Conservation (phyloP, 2,329 filamentous ascomycete genomes). For the Pseudogymnoascus sp. region DNA sequence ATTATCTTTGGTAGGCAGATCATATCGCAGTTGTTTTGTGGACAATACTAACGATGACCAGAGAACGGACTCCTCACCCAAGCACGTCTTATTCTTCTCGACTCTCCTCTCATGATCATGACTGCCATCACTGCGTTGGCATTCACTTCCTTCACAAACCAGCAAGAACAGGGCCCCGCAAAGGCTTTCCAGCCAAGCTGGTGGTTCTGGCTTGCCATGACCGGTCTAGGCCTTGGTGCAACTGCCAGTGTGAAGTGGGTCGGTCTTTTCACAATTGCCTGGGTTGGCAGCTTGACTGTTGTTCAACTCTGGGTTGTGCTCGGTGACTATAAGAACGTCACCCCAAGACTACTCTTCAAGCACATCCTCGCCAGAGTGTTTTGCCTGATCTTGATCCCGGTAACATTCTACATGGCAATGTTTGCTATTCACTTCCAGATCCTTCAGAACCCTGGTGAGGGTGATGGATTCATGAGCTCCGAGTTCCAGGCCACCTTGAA, state of each 20-base stretch:
- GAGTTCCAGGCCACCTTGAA: conserved; percentile 98
- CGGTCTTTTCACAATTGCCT: conserved; percentile 95
- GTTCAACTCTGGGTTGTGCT: conserved; percentile 93
- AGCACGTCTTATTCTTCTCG: conserved; percentile 89
- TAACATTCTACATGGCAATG: conserved; percentile 91
- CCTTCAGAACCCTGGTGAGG: conserved; percentile 89
- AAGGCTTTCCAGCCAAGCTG: conserved; percentile 84
- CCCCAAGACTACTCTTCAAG: conserved; percentile 79
- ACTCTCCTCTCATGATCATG: conserved; percentile 88
- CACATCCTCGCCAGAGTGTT: conserved; percentile 88
- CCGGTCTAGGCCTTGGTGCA: conserved; percentile 79
- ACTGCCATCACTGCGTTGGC: conserved; percentile 86
- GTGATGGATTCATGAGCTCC: conserved; percentile 98
- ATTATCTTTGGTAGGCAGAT: conserved; percentile 74
- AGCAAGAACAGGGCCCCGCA: conserved; percentile 84
- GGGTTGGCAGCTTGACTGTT: conserved; percentile 86
- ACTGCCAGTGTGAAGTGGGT: conserved; percentile 99
- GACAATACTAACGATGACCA: conserved; percentile 35
- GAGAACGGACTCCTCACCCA: conserved; percentile 96
- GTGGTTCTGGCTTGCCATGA: conserved; percentile 96
- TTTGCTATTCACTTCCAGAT: conserved; percentile 95
- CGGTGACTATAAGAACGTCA: conserved; percentile 80
- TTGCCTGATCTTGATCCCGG: conserved; percentile 83
- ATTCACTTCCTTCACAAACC: conserved; percentile 91
- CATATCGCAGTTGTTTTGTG: not conserved